Base-by-base conservation (phyloP, 2,329 filamentous ascomycete species). In the Eurotiales sp. region DNA sequence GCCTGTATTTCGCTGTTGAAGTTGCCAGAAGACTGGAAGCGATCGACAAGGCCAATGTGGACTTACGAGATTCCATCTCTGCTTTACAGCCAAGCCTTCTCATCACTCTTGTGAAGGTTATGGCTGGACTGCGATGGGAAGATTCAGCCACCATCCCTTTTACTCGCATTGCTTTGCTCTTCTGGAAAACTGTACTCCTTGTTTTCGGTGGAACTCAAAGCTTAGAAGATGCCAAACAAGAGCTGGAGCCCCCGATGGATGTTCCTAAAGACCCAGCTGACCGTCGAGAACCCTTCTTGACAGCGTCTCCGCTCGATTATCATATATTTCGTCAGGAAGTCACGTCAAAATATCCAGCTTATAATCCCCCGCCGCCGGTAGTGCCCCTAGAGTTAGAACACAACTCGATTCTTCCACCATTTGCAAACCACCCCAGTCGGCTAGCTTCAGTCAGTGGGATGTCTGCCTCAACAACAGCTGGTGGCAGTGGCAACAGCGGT, bases 301-400 rank as follows among this genome's bases (percentile, higher is more conserved):
- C 88, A 1, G 92, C 93, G 4, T 96, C 92, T 1, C 93, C 93
- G 4, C 75, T 99, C 10, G 93, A 99, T 64, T 99, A 99, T 64
- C 92, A 99, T 65, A 80, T 91, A 19, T 99, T 99, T 65, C 86
- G 93, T 30, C 92, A 96, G 67, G 93, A 99, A 67, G 92, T 99
- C 53, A 95, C 87, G 14, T 96, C 92, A 2, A 99, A 99, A 71
- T 99, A 99, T 66, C 93, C 93, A 10, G 88, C 93, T 2, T 99
- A 99, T 67, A 87, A 95, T 53, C 91, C 93, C 2, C 93, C 93
- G 2, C 85, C 84, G 48, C 86, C 89, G 1, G 71, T 88, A 5
- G 84, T 97, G 54, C 90, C 90, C 1, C 77, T 97, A 12, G 92
- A 97, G 66, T 81, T 88, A 17, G 91, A 96, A 49, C 91, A 93